phyloP scores from a whole-genome alignment of 2,329 filamentous ascomycete genomes.

The Botrytis pseudocinerea region DNA sequence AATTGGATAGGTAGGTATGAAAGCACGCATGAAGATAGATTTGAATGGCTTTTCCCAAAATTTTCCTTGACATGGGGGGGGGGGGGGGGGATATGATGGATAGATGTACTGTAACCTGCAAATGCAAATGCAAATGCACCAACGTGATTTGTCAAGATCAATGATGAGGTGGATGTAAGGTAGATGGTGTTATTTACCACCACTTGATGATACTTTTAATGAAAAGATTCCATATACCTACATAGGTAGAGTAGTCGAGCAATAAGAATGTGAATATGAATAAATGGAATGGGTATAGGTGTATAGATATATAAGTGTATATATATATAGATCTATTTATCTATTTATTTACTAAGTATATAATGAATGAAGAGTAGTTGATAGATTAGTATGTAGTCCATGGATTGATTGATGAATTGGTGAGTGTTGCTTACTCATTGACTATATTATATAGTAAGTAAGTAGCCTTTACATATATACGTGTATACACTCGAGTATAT shows the following conservation, averaged over 20 bases:
- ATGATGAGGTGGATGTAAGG: not conserved
- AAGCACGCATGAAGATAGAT: not conserved
- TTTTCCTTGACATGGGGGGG: constrained; percentile 14
- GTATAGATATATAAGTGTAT: too few species aligned
- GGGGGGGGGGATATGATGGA: constrained; percentile 13
- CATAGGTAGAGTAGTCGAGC: not conserved
- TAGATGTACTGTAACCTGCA: constrained; percentile 17
- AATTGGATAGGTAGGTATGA: not conserved
- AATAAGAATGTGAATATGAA: not conserved
- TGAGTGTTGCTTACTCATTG: constrained; percentile 5
- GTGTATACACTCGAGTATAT: too few species aligned
- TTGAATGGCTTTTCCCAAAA: not conserved
- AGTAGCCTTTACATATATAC: too few species aligned
- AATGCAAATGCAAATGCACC: constrained; percentile 3
- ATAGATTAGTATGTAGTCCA: not conserved
- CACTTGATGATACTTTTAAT: not conserved
- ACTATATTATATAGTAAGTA: not conserved
- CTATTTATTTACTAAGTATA: too few species aligned
- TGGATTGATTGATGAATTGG: not conserved
- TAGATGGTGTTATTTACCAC: not conserved
- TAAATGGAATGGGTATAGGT: not conserved
- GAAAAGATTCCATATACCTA: not conserved
- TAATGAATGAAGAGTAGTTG: too few species aligned
- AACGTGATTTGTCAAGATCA: not conserved
- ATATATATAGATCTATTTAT: too few species aligned